phyloP scores from a whole-genome alignment of 2,329 filamentous ascomycete genomes.

The Hirsutella rhossiliensis region DNA sequence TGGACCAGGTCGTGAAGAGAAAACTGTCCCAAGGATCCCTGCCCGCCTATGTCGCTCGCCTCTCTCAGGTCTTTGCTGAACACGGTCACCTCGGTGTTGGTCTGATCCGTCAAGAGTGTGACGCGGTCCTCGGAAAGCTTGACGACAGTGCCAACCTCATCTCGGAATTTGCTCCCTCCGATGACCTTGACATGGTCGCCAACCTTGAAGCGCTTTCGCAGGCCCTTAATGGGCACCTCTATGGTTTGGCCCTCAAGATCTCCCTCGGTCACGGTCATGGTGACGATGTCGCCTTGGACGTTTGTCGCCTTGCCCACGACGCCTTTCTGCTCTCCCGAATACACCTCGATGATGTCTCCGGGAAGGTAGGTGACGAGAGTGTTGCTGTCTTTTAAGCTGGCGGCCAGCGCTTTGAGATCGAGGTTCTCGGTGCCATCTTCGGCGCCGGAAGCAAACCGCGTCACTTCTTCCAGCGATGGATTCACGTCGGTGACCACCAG shows the following conservation, averaged over 20 bases:
- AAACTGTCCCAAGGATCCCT: constrained; percentile 76
- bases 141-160: constrained; percentile 95
- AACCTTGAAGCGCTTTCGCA: constrained; percentile 83
- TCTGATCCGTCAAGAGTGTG: constrained; percentile 86
- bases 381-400: constrained; percentile 76
- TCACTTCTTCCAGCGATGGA: constrained; percentile 87
- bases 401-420: constrained; percentile 80
- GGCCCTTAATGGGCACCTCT: constrained; percentile 81
- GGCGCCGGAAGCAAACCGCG: constrained; percentile 77
- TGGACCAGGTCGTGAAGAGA: constrained; percentile 90
- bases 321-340: constrained; percentile 87
- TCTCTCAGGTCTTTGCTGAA: constrained; percentile 95
- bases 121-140: constrained; percentile 87
- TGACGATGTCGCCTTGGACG: constrained; percentile 86
- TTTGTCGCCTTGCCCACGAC: constrained; percentile 76
- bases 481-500: constrained; percentile 83
- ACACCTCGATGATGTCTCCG: constrained; percentile 94
- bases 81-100: constrained; percentile 86
- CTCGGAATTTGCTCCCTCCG: constrained; percentile 83
- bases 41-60: constrained; percentile 81
- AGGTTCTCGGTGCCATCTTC: constrained; percentile 92
- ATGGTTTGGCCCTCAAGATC: constrained; percentile 73
- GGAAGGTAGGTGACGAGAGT: constrained; percentile 76
- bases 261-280: constrained; percentile 73
- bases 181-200: constrained; percentile 99